Base-by-base conservation (phyloP, 1,139 yeast species). In the Kurtzmaniella quercitrusa region DNA sequence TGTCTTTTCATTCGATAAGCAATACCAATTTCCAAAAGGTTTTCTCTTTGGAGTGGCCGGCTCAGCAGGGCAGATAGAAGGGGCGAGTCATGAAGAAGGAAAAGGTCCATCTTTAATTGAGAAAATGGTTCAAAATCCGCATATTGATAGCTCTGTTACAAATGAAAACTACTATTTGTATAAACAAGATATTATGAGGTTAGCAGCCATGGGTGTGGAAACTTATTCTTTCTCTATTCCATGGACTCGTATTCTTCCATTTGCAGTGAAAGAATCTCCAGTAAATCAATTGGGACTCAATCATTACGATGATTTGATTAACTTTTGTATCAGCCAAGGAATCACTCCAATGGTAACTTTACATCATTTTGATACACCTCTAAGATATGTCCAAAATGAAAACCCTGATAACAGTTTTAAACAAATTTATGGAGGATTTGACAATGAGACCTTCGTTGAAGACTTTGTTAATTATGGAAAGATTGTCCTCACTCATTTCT, bases 241-340 rank as follows among this genome's bases (percentile, higher is more conserved):
- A 3, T 65, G 70, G 71, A 48, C 68, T 12, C 55, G 71, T 43
- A 59, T 66, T n/a, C 51, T 62, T 37, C 69, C 67, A 7, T 56
- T 56, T 42, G 61, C 57, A 3, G 46, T 54, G 21, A 56, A 57
- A 15, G 70, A 66, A 3, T 47, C 62, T 4, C 60, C 60, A n/a
- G 59, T 66, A 23, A 66, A 65, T 47, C 43, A 59, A 38, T 51
- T 49, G 18, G 72, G 63, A 9, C 48, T 66, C 36, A 65, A 62
- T 46, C 68, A 65, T 49, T 66, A 66, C 46, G 56, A 63, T 37
- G 68, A 66, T 43, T 50, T 62, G 34, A 54, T 66, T 19, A 58
- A 65, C 46, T 57, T 60, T 41, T 54, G 65, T 37, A 40, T 56
- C 23, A 54, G 51, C 17, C 52, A 58, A 37, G 68, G 65, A 1